Conservation (phyloP, 352 stramenopile genomes). For the Peronospora farinosa region DNA sequence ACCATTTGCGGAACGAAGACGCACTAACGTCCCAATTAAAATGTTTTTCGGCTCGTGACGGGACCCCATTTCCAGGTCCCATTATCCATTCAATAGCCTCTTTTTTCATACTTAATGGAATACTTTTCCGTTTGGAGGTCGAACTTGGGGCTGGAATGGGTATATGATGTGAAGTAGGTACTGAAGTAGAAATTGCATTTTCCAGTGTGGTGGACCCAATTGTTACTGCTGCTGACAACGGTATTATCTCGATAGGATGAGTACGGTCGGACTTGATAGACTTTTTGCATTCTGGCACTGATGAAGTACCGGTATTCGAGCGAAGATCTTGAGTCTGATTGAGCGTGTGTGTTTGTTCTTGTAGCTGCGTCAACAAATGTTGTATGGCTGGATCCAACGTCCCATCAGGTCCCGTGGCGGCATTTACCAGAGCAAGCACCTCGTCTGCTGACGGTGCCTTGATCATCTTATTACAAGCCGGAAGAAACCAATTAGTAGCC, state of each 20-base stretch:
- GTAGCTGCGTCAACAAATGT: conserved; percentile 52
- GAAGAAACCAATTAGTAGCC: conserved; percentile 24
- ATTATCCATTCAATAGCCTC: conserved; percentile 79
- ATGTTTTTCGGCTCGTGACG: conserved; percentile 65
- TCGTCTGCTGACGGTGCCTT: conserved; percentile 52
- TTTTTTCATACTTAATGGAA: conserved; percentile 77
- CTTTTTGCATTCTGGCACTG: conserved; percentile 1
- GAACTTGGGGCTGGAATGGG: not conserved
- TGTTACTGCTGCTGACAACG: conserved; percentile 22
- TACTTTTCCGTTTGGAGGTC: conserved; percentile 52
- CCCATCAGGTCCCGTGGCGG: conserved; percentile 28
- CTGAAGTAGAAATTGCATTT: conserved; percentile 5
- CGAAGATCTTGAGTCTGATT: conserved; percentile 17
- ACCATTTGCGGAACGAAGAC: conserved; percentile 79
- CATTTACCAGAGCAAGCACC: conserved; percentile 51
- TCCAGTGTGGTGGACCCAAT: conserved; percentile 8
- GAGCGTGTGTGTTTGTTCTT: conserved; percentile 27
- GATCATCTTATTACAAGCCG: conserved; percentile 4
- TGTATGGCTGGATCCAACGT: conserved; percentile 43
- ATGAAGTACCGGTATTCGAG: conserved; percentile 5
- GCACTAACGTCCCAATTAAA: conserved; percentile 77
- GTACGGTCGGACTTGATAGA: conserved; percentile 1
- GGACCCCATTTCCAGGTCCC: conserved; percentile 59
- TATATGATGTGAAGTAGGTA: not conserved
- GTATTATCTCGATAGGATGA: conserved; percentile 25